Evolutionary conservation across 2,329 filamentous ascomycete genomes (phyloP).

Genomic region (Fusarium sp.): DNA sequence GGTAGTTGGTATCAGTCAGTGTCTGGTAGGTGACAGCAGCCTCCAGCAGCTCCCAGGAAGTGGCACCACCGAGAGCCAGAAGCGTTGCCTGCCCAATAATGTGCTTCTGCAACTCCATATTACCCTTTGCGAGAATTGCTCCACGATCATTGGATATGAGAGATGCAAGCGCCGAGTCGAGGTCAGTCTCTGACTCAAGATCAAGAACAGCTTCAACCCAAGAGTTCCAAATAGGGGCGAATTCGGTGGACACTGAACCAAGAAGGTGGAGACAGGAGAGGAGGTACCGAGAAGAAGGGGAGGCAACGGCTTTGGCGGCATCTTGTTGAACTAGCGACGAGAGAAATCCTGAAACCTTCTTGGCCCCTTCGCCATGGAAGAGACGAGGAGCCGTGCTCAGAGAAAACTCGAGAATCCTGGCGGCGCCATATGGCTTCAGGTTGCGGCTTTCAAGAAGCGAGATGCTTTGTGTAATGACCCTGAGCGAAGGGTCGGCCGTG

Average conservation of each 20-base stretch:
- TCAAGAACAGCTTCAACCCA: constrained; percentile 59
- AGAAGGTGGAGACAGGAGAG: constrained; percentile 73
- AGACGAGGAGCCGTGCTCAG: constrained; percentile 56
- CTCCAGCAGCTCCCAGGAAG: constrained; percentile 61
- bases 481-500: constrained; percentile 46
- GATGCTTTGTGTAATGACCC: constrained; percentile 52
- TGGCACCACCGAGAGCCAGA: constrained; percentile 50
- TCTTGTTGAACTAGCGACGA: constrained; percentile 65
- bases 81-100: constrained; percentile 56
- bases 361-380: constrained; percentile 50
- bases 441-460: constrained; percentile 62
- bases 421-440: constrained; percentile 69
- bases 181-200: constrained; percentile 37
- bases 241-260: constrained; percentile 56
- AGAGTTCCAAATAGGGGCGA: constrained; percentile 58
- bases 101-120: constrained; percentile 60
- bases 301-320: constrained; percentile 70
- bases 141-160: constrained; percentile 62
- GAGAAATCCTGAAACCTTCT: constrained; percentile 58
- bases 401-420: constrained; percentile 58
- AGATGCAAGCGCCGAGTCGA: constrained; percentile 53
- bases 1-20: constrained; percentile 52
- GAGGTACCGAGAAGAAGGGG: constrained; percentile 76
- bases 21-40: constrained; percentile 59
- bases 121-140: constrained; percentile 53